Percentiles rank a stretch among this genome's conserved stretches.
These are phyloP conservation scores for Cercospora zeina DNA, from an alignment of 2,329 filamentous ascomycete species.

Conservation along the genomic window DNA sequence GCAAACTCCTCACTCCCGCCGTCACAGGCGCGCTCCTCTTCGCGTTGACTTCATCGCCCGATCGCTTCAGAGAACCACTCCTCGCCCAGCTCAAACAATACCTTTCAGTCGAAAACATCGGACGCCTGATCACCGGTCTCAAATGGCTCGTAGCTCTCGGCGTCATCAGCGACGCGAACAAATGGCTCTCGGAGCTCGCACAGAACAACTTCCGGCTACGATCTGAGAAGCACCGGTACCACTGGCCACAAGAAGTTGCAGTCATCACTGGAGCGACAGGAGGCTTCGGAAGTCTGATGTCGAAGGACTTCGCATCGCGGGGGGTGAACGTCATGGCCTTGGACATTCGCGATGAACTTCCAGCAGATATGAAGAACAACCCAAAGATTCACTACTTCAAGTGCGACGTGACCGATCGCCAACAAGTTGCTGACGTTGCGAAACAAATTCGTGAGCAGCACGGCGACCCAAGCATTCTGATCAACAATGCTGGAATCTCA, in stretches of 20 bases:
- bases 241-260: constrained; percentile 43
- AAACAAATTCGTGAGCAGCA: constrained; percentile 44
- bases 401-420: constrained; percentile 53
- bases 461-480: constrained; percentile 50
- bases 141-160: constrained; percentile 41
- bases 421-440: constrained; percentile 49
- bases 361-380: constrained; percentile 38
- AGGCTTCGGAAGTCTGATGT: constrained; percentile 45
- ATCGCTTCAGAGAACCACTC: constrained; percentile 35
- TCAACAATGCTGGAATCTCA: constrained; percentile 56
- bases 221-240: constrained; percentile 41
- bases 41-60: constrained; percentile 36
- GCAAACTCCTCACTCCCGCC: constrained; percentile 32
- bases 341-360: constrained; percentile 42
- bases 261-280: constrained; percentile 41
- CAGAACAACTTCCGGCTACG: constrained; percentile 44
- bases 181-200: constrained; percentile 35
- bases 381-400: constrained; percentile 42
- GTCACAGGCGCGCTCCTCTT: constrained; percentile 37
- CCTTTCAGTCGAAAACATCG: constrained; percentile 35
- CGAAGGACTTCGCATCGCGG: constrained; percentile 39
- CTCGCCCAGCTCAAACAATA: constrained; percentile 34
- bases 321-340: constrained; percentile 45
- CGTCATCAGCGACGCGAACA: constrained; percentile 34
- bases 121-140: constrained; percentile 31